Conservation (phyloP, 129 eudicot genomes). For the Pseudognaphalium luteoalbum region DNA sequence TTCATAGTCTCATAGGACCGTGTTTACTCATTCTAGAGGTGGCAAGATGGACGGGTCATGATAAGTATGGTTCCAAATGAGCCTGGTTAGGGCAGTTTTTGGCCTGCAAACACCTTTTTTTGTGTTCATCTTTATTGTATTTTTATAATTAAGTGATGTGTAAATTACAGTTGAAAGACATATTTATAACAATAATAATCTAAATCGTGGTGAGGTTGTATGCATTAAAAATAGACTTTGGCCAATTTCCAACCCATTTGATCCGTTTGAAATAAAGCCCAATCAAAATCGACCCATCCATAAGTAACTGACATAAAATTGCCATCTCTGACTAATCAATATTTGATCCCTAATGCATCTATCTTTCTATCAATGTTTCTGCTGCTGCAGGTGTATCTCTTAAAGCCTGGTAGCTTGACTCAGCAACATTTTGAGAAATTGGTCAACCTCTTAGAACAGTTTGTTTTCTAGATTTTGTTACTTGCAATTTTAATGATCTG, state of each 20-base stretch:
- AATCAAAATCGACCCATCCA: neutral
- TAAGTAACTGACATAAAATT: neutral
- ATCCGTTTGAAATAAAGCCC: neutral
- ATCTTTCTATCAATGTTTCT: constrained; percentile 9
- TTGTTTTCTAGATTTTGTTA: constrained; percentile 55
- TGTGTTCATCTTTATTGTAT: neutral
- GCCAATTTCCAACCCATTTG: neutral
- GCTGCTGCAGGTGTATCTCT: constrained; percentile 74
- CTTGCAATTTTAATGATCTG: constrained; percentile 11
- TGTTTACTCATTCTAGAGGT: constrained; percentile 21
- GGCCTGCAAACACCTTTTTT: neutral
- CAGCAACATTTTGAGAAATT: constrained; percentile 81
- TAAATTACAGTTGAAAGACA: neutral
- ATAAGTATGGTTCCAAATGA: neutral
- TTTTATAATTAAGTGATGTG: neutral
- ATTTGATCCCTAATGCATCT: constrained; percentile 12
- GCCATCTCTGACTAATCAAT: neutral
- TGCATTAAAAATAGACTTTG: neutral
- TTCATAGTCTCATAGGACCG: neutral
- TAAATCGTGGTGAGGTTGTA: neutral
- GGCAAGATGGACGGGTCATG: neutral
- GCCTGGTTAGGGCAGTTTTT: neutral
- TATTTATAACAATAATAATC: neutral
- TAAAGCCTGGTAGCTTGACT: constrained; percentile 82
- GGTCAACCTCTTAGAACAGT: constrained; percentile 99